Evolutionary conservation across 1,284 basidiomycete species (phyloP).

Genomic region (Trametes versicolor): DNA sequence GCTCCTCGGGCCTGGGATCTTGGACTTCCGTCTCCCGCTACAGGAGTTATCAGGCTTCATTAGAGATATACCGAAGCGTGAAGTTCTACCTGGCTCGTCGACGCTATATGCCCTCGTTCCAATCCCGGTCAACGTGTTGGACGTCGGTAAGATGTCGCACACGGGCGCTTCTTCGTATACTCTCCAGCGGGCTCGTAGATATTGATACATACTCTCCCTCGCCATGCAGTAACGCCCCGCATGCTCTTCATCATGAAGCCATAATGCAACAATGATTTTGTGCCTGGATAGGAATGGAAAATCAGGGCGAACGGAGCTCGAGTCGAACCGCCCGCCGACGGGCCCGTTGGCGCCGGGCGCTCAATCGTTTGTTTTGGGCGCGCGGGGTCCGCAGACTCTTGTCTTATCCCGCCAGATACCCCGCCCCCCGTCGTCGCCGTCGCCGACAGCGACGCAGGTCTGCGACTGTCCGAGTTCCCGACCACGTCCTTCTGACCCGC

Average conservation of each 20-base stretch:
- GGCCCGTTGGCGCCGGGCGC: constrained; percentile 28
- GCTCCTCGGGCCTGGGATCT: too few relatives aligned
- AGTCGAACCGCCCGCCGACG: neutral
- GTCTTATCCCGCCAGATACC: constrained; percentile 33
- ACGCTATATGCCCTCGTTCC: too few relatives aligned
- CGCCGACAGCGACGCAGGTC: constrained; percentile 34
- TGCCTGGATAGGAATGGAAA: neutral
- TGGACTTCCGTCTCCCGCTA: too few relatives aligned
- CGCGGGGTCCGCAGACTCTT: constrained; percentile 11
- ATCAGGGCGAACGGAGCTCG: neutral
- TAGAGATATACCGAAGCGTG: too few relatives aligned
- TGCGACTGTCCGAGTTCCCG: constrained; percentile 22
- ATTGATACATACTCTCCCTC: too few relatives aligned
- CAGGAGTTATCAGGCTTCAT: too few relatives aligned
- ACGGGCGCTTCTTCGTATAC: too few relatives aligned
- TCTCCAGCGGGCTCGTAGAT: too few relatives aligned
- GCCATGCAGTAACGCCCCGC: too few relatives aligned
- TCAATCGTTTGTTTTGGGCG: constrained; percentile 26
- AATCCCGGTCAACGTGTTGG: too few relatives aligned
- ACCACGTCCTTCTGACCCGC: constrained; percentile 19
- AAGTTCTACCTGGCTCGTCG: too few relatives aligned
- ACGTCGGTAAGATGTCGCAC: too few relatives aligned
- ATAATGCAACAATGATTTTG: neutral
- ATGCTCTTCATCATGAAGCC: neutral
- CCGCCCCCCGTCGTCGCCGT: constrained; percentile 29